Evolutionary conservation across 164 flowering plant species (phyloP).

Genomic region (Annona squamosa): DNA sequence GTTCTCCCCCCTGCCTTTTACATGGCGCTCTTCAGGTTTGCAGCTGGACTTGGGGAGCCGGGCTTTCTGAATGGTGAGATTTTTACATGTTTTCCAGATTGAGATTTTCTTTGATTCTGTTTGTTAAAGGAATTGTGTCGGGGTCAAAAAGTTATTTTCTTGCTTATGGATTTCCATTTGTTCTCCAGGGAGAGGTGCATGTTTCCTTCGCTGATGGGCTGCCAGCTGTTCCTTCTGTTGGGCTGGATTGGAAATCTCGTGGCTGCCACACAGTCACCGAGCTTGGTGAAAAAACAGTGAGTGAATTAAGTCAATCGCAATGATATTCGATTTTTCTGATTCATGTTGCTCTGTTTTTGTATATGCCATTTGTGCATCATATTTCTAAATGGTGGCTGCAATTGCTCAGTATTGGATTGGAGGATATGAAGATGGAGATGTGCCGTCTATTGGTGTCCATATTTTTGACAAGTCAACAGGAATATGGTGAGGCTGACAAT

Average conservation of each 20-base stretch:
- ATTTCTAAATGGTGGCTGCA: neutral
- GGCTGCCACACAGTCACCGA: slow-evolving; percentile 28
- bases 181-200: slow-evolving; percentile 72
- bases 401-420: slow-evolving; percentile 64
- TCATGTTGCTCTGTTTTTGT: neutral
- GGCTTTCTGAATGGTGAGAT: slow-evolving; percentile 46
- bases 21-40: slow-evolving; percentile 27
- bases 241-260: slow-evolving; percentile 31
- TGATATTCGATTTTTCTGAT: neutral
- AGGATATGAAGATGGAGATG: slow-evolving; percentile 29
- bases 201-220: slow-evolving; percentile 37
- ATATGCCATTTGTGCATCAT: neutral
- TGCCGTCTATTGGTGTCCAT: slow-evolving; percentile 34
- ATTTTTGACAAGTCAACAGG: slow-evolving; percentile 41
- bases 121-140: neutral
- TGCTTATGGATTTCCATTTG: neutral
- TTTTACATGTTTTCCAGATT: neutral
- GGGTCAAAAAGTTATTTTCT: neutral
- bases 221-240: slow-evolving; percentile 27
- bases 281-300: slow-evolving; percentile 53
- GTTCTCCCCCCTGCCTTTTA: slow-evolving; percentile 14
- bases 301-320: slow-evolving; percentile 8
- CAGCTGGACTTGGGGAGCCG: slow-evolving; percentile 21
- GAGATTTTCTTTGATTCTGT: neutral
- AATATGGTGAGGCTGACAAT: slow-evolving; percentile 40